phyloP scores from a whole-genome alignment of 345 rosid species.

The Pistacia integerrima region DNA sequence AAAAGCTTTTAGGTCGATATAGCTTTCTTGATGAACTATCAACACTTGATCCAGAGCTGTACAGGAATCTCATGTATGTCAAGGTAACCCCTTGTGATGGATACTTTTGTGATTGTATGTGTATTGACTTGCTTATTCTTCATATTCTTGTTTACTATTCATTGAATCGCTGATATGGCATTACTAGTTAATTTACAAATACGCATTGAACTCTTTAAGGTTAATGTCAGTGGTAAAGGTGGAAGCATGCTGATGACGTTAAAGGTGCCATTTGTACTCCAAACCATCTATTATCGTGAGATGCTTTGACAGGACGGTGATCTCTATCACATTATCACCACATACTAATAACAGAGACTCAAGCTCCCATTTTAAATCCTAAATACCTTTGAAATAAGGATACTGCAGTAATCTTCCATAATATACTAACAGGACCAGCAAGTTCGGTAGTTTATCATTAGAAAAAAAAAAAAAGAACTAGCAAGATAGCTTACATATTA shows the following conservation, averaged over 20 bases:
- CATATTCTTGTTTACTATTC: constrained; percentile 6
- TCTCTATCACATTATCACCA: background rate
- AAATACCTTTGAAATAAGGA: background rate
- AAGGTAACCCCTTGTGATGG: constrained; percentile 60
- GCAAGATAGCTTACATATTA: too few relatives aligned
- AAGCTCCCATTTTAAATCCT: background rate
- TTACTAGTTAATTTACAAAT: constrained; percentile 2
- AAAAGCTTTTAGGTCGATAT: constrained; percentile 90
- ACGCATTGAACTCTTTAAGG: constrained; percentile 5
- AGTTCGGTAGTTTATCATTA: background rate
- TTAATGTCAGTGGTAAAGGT: background rate
- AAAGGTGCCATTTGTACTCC: background rate
- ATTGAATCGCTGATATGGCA: background rate
- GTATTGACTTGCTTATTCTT: background rate
- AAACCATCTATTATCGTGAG: background rate
- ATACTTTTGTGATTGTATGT: constrained; percentile 17
- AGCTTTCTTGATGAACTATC: constrained; percentile 98
- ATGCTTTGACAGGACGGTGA: background rate
- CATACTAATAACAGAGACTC: background rate
- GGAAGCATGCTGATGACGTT: background rate
- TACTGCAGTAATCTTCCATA: background rate
- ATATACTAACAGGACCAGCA: background rate
- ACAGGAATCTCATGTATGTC: constrained; percentile 88
- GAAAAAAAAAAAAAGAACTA: too few relatives aligned
- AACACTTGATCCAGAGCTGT: constrained; percentile 92